Percentiles rank a stretch among this genome's conserved stretches.
These are phyloP conservation scores for Trichoderma orchidacearum DNA, from an alignment of 495 filamentous ascomycete genomes.

Conservation along the genomic window DNA sequence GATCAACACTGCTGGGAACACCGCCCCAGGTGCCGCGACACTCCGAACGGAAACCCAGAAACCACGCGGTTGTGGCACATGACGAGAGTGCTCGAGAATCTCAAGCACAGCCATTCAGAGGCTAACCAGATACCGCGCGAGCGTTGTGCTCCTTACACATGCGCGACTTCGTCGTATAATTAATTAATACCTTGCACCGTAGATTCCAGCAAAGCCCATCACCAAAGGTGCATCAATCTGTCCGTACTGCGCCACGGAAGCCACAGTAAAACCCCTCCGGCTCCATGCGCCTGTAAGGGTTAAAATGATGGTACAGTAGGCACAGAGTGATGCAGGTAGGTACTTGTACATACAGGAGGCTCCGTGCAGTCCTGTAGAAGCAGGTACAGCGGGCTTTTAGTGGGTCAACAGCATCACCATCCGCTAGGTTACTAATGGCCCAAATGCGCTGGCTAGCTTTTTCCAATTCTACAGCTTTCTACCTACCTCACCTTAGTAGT, in stretches of 20 bases:
- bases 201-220: neutral
- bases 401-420: neutral
- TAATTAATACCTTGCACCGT: neutral
- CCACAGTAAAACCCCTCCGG: neutral
- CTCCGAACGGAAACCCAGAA: neutral
- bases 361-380: neutral
- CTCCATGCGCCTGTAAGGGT: conserved; percentile 1
- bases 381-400: neutral
- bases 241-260: neutral
- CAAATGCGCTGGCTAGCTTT: no score
- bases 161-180: neutral
- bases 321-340: no score
- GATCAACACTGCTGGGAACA: neutral
- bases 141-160: neutral
- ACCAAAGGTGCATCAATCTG: neutral
- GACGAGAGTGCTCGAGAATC: neutral
- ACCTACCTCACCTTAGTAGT: no score
- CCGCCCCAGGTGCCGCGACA: neutral
- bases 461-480: neutral
- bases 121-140: neutral
- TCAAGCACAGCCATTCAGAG: no score
- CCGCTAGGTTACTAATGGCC: neutral
- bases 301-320: no score
- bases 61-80: neutral
- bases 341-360: neutral